Evolutionary conservation across 108 stramenopile species (phyloP), one percentile per base, ranked within the genome.

Genomic region (Mayamaea pseudoterrestris): DNA sequence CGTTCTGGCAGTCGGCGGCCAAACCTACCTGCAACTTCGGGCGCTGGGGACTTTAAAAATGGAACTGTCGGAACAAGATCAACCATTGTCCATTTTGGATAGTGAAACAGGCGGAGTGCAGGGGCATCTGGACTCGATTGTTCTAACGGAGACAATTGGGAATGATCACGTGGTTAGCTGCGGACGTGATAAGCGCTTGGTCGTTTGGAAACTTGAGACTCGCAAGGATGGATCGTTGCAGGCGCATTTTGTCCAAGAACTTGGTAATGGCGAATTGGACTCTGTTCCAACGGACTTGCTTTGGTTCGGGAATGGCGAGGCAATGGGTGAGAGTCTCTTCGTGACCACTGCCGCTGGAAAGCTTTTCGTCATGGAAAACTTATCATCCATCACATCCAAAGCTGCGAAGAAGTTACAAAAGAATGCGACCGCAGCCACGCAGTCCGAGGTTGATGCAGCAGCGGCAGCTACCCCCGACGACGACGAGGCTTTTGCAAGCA

Each of bases 71-170:
- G n/a, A n/a, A n/a, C n/a, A n/a, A n/a, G n/a, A n/a, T n/a, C n/a
- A n/a, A n/a, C n/a, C n/a, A n/a, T n/a, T n/a, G n/a, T n/a, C n/a
- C n/a, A n/a, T n/a, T n/a, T n/a, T n/a, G n/a, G n/a, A n/a, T n/a
- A n/a, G n/a, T n/a, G n/a, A n/a, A n/a, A n/a, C n/a, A n/a, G n/a
- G n/a, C n/a, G n/a, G n/a, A n/a, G n/a, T 44, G 27, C 23, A 41
- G 17, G 80, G 68, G 13, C 83, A 86, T 31, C 30, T 61, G 23
- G 80, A 87, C 43, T 20, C 66, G 0, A 79, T 85, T 52, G 79
- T 85, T 0, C 18, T 53, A n/a, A 52, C 76, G 41, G 69, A 57
- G 13, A 63, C 65, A 12, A 22, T 36, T 0, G 14, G 6, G 7
- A 14, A 42, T 16, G 24, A 39, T 12, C 50, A 46, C 22, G 29